phyloP scores from a whole-genome alignment of 2,329 filamentous ascomycete species.

The Sordariomycetes sp. region DNA sequence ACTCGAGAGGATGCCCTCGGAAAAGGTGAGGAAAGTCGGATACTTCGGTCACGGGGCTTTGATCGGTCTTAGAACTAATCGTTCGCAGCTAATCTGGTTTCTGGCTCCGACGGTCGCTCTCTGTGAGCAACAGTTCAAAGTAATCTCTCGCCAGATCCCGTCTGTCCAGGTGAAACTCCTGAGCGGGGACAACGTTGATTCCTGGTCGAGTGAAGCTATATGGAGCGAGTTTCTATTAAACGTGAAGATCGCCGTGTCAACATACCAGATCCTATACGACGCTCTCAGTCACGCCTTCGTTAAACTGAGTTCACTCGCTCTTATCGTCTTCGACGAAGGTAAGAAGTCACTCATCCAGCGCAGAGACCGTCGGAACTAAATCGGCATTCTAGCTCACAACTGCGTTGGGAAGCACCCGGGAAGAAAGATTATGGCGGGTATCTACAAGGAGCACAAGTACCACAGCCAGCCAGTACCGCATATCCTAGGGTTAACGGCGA shows the following conservation, averaged over 20 bases:
- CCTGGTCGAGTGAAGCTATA: slow-evolving; percentile 52
- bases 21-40: slow-evolving; percentile 35
- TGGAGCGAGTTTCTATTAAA: slow-evolving; percentile 57
- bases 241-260: slow-evolving; percentile 63
- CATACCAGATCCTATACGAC: slow-evolving; percentile 61
- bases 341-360: slow-evolving; percentile 7
- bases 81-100: slow-evolving; percentile 46
- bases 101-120: slow-evolving; percentile 56
- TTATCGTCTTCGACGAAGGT: slow-evolving; percentile 81
- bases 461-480: slow-evolving; percentile 34
- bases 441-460: slow-evolving; percentile 44
- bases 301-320: slow-evolving; percentile 42
- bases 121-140: slow-evolving; percentile 50
- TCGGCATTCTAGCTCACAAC: slow-evolving; percentile 50
- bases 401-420: slow-evolving; percentile 51
- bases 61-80: background rate
- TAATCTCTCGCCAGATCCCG: slow-evolving; percentile 46
- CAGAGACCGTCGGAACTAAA: background rate
- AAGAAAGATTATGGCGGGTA: slow-evolving; percentile 57
- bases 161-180: slow-evolving; percentile 47
- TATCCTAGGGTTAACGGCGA: slow-evolving; percentile 72
- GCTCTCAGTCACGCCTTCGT: slow-evolving; percentile 67
- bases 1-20: slow-evolving; percentile 34
- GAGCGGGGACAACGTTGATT: slow-evolving; percentile 57
- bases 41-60: too few species aligned